Base-by-base conservation (phyloP, 202 grass and related monocot genomes). In the Sporobolus alterniflorus region DNA sequence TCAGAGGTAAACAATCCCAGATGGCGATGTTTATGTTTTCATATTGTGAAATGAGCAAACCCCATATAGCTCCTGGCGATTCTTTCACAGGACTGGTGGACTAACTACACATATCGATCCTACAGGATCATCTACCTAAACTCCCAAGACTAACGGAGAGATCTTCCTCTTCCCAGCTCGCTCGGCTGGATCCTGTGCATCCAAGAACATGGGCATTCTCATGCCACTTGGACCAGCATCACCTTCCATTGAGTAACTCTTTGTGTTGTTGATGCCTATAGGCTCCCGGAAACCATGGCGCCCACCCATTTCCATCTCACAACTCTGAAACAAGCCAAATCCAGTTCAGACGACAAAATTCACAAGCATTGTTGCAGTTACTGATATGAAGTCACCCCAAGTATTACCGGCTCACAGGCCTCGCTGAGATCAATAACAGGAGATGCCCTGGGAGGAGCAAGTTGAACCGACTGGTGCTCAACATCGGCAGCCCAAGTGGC, bases 131-230 rank as follows among this genome's bases (percentile, higher is more conserved):
- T 69, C 69, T 71, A 74, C 71, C 96, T 98, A 96, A 75, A 94
- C 91, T 88, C 84, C 90, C 63, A 98, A 73, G 67, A 91, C 87
- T 60, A 98, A 34, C 26, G 90, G 92, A 88, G 91, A 89, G 59
- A 96, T 94, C 83, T 98, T 98, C 77, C 89, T 92, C 82, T 98
- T 96, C 15, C 80, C 85, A 13, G 77, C 73, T n/a, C 76, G 56
- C 33, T n/a, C 76, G 11, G 64, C 40, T 17, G 24, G 54, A 17
- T 63, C 77, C 46, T 78, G 64, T 1, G 44, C 67, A 83, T 94
- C 91, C 80, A 91, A 89, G 33, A 88, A 89, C 14, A 81, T 47
- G 3, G 61, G 44, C 36, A 81, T 77, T 47, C 79, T 90, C 5
- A 61, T 67, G 42, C 90, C 73, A 12, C 81, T 93, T 33, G 89